These are phyloP conservation scores for Bryum argenteum DNA, from an alignment of 225 moss, liverwort and hornwort genomes.

Conservation along the genomic window DNA sequence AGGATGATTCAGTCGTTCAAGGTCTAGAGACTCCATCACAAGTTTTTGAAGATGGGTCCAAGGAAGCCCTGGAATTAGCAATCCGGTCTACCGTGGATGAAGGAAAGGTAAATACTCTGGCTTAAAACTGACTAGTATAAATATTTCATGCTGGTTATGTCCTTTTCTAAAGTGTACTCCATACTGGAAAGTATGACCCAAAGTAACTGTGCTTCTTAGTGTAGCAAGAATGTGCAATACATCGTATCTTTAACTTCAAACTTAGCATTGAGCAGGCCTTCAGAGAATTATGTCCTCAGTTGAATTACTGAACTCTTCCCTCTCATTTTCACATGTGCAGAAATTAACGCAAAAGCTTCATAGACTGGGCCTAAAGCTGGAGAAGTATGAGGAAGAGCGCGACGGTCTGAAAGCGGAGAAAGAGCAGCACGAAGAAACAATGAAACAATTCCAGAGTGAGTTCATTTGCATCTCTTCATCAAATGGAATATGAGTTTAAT, in stretches of 20 bases:
- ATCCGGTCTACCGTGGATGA: background rate
- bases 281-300: too few species aligned
- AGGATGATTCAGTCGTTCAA: background rate
- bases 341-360: background rate
- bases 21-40: background rate
- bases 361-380: conserved; percentile 21
- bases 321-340: conserved; percentile 20
- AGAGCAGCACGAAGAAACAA: conserved; percentile 1
- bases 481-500: background rate
- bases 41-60: background rate
- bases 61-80: background rate
- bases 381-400: conserved; percentile 20
- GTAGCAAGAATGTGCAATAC: background rate
- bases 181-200: background rate
- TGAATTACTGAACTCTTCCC: background rate
- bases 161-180: background rate
- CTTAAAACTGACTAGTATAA: background rate
- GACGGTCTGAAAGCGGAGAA: background rate
- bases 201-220: background rate
- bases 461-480: background rate
- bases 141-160: background rate
- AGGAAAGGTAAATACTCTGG: background rate
- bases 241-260: background rate
- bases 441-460: conserved; percentile 25
- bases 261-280: background rate